Percentiles rank a stretch among this genome's conserved stretches.
These are phyloP conservation scores for Circinella minor DNA, from an alignment of 371 early-diverging fungal species.

Conservation along the genomic window DNA sequence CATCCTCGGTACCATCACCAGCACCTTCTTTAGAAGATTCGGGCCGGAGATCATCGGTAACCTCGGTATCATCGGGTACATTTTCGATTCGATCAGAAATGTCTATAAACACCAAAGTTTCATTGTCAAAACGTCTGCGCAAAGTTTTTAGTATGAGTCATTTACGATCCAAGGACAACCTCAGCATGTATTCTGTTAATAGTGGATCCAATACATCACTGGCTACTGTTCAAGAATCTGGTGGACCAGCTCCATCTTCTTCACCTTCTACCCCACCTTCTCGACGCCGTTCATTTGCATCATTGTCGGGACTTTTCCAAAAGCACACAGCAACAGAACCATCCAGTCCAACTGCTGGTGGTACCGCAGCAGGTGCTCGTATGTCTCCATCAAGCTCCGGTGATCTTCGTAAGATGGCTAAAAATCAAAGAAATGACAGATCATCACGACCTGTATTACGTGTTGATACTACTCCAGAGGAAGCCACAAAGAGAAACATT, in stretches of 20 bases:
- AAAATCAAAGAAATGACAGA: constrained; percentile 22
- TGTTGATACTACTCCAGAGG: constrained; percentile 32
- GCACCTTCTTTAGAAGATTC: constrained; percentile 9
- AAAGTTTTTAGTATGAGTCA: constrained; percentile 57
- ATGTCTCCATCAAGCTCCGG: constrained; percentile 15
- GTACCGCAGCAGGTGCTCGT: constrained; percentile 7
- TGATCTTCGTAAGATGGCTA: constrained; percentile 23
- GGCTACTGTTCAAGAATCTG: constrained; percentile 17
- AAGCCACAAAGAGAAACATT: constrained; percentile 25
- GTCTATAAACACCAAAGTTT: constrained; percentile 39
- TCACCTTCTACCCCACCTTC: constrained; percentile 25
- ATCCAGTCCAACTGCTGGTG: constrained; percentile 18
- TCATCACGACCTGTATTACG: constrained; percentile 28
- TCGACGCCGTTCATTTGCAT: constrained; percentile 50
- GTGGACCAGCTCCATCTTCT: constrained; percentile 16
- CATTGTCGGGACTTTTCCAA: constrained; percentile 41
- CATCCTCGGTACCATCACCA: constrained; percentile 2
- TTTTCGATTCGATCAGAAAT: constrained; percentile 34
- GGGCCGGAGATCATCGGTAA: constrained; percentile 39
- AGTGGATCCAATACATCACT: constrained; percentile 15
- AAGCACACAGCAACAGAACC: constrained; percentile 15
- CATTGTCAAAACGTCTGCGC: constrained; percentile 50
- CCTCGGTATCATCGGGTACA: constrained; percentile 38
- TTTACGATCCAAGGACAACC: constrained; percentile 22
- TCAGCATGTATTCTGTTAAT: constrained; percentile 12